phyloP scores from a whole-genome alignment of 805 yeast species.

The Yamadazyma tumulicola region DNA sequence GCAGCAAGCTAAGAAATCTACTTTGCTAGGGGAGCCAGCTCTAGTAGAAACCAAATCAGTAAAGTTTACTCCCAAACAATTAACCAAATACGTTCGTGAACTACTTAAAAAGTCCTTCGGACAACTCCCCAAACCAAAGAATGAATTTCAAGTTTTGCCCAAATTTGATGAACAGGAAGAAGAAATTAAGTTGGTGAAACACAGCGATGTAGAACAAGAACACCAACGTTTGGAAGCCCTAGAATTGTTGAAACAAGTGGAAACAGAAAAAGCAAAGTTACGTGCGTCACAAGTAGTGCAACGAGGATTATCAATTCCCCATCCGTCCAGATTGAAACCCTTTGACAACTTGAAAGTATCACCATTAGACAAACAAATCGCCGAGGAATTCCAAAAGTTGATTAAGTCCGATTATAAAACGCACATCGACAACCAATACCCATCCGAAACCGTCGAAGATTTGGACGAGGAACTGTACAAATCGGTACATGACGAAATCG shows the following conservation, averaged over 20 bases:
- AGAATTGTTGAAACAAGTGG: conserved; percentile 21
- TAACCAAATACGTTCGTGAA: conserved; percentile 10
- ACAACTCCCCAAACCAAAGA: conserved; percentile 37
- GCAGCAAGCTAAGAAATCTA: conserved; percentile 29
- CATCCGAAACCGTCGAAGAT: conserved; percentile 21
- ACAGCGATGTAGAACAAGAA: conserved; percentile 4
- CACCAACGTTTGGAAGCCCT: conserved; percentile 22
- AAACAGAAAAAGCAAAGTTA: conserved; percentile 25
- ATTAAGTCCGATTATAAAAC: conserved; percentile 41
- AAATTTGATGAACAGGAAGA: conserved; percentile 22
- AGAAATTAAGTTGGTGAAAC: conserved; percentile 15
- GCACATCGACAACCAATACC: conserved; percentile 18
- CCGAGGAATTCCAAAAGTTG: conserved; percentile 30
- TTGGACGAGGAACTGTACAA: conserved; percentile 24
- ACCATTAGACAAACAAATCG: conserved; percentile 18
- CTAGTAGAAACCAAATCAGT: not conserved
- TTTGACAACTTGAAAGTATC: not conserved
- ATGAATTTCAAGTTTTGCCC: conserved; percentile 34
- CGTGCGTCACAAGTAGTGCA: conserved; percentile 49
- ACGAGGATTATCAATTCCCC: conserved; percentile 41
- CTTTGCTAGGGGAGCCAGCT: no score
- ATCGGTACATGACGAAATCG: conserved; percentile 4
- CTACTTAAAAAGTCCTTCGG: conserved; percentile 14
- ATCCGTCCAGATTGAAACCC: conserved; percentile 15
- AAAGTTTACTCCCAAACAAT: conserved; percentile 2